These are phyloP conservation scores for Geoglossum glabrum DNA, from an alignment of 495 filamentous ascomycete genomes.

Conservation along the genomic window DNA sequence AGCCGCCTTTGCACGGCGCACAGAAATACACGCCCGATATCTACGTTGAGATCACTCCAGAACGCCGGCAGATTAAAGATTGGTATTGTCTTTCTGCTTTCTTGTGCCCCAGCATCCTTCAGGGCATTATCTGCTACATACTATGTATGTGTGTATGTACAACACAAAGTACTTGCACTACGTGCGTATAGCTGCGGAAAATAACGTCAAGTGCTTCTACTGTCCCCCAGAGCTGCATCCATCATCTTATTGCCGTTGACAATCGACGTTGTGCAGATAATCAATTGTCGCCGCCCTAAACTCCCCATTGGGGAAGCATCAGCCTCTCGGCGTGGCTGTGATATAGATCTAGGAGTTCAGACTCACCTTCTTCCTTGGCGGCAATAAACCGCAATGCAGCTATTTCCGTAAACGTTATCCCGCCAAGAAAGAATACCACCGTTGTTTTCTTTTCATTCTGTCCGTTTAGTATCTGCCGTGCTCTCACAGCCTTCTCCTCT, in stretches of 20 bases:
- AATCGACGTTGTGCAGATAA: constrained; percentile 82
- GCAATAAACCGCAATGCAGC: constrained; percentile 84
- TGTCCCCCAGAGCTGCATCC: constrained; percentile 48
- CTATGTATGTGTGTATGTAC: too few relatives aligned
- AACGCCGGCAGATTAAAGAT: too few relatives aligned
- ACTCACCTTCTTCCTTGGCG: constrained; percentile 56
- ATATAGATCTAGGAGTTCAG: neutral
- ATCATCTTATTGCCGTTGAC: constrained; percentile 82
- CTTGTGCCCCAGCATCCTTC: too few relatives aligned
- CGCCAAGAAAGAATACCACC: constrained; percentile 86
- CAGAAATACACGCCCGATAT: too few relatives aligned
- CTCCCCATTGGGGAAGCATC: constrained; percentile 3
- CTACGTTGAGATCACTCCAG: too few relatives aligned
- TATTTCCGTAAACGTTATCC: constrained; percentile 89
- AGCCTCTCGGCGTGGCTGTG: neutral
- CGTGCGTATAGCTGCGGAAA: too few relatives aligned
- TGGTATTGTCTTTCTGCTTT: too few relatives aligned
- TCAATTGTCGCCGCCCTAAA: constrained; percentile 47
- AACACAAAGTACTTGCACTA: too few relatives aligned
- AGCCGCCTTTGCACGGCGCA: too few relatives aligned
- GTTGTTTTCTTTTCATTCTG: constrained; percentile 59
- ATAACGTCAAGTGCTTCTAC: too few relatives aligned
- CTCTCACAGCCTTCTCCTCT: constrained; percentile 79
- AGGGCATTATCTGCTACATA: too few relatives aligned
- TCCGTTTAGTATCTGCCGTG: constrained; percentile 62